Conservation (phyloP, 2,329 filamentous ascomycete genomes). For the Cadophora malorum region DNA sequence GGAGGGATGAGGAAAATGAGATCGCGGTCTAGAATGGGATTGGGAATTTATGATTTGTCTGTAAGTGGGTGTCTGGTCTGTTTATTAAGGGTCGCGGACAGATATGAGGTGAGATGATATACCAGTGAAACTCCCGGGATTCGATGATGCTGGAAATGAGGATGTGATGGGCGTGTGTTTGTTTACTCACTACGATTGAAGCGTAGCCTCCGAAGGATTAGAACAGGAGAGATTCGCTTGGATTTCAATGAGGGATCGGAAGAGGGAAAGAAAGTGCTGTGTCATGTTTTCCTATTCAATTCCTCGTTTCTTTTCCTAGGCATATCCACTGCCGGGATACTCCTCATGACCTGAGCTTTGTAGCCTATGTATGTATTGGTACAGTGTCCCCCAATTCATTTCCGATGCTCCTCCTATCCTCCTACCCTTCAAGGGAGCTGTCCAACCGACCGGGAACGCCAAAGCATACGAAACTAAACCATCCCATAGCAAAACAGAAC, state of each 20-base stretch:
- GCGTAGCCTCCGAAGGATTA: too few relatives aligned
- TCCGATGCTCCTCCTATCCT: conserved; percentile 10
- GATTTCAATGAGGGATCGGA: background rate
- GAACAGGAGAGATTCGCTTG: too few relatives aligned
- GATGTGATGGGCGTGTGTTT: too few relatives aligned
- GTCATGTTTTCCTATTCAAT: background rate
- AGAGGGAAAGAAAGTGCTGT: background rate
- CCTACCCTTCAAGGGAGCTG: background rate
- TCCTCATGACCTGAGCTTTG: background rate
- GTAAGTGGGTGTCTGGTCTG: too few relatives aligned
- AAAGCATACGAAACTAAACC: background rate
- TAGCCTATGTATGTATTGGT: conserved; percentile 16
- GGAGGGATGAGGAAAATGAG: too few relatives aligned
- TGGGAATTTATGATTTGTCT: too few relatives aligned
- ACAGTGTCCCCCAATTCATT: conserved; percentile 16
- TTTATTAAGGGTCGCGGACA: too few relatives aligned
- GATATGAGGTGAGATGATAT: too few relatives aligned
- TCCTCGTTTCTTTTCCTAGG: background rate
- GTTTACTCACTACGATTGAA: too few relatives aligned
- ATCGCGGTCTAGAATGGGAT: too few relatives aligned
- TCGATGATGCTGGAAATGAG: too few relatives aligned
- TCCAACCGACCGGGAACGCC: background rate
- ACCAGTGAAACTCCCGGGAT: too few relatives aligned
- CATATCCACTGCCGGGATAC: background rate
- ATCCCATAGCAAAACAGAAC: background rate